Conservation (phyloP, 2,329 filamentous ascomycete genomes). For the Elsinoe fawcettii region DNA sequence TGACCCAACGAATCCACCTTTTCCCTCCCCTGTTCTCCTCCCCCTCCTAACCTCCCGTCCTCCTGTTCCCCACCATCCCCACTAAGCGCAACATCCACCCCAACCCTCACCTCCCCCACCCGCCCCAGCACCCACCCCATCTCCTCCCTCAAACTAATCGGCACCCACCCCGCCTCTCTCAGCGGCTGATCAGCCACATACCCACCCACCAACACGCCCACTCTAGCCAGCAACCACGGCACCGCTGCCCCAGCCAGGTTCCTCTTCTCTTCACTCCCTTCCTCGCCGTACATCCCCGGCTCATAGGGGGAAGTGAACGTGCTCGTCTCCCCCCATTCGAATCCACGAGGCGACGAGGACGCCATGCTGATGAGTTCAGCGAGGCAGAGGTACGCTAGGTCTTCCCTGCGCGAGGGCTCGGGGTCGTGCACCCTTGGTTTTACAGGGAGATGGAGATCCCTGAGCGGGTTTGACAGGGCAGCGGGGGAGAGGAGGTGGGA, state of each 20-base stretch:
- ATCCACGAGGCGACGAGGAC: slow-evolving; percentile 1
- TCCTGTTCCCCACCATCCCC: slow-evolving; percentile 19
- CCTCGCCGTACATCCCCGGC: slow-evolving; percentile 1
- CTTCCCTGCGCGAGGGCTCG: slow-evolving; percentile 54
- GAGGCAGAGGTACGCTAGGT: slow-evolving; percentile 73
- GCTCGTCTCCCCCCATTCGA: slow-evolving; percentile 1
- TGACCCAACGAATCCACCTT: slow-evolving; percentile 58
- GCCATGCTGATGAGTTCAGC: slow-evolving; percentile 56
- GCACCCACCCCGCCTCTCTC: slow-evolving; percentile 80
- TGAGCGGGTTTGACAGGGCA: slow-evolving; percentile 47
- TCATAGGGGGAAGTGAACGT: not conserved
- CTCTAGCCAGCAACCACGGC: slow-evolving; percentile 74
- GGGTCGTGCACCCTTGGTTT: slow-evolving; percentile 66
- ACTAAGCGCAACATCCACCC: slow-evolving; percentile 60
- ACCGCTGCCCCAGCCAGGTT: slow-evolving; percentile 67
- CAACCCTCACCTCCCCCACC: slow-evolving; percentile 60
- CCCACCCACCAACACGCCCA: slow-evolving; percentile 69
- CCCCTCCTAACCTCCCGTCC: slow-evolving; percentile 21
- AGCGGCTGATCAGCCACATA: slow-evolving; percentile 90
- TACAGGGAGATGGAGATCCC: slow-evolving; percentile 56
- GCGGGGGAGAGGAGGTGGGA: slow-evolving; percentile 48
- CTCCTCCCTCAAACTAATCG: slow-evolving; percentile 70
- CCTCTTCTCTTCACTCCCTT: slow-evolving; percentile 36
- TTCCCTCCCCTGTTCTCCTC: slow-evolving; percentile 19
- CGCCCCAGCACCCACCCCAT: slow-evolving; percentile 62